These are phyloP conservation scores for Pyronema domesticum DNA, from an alignment of 495 filamentous ascomycete genomes.

Conservation along the genomic window DNA sequence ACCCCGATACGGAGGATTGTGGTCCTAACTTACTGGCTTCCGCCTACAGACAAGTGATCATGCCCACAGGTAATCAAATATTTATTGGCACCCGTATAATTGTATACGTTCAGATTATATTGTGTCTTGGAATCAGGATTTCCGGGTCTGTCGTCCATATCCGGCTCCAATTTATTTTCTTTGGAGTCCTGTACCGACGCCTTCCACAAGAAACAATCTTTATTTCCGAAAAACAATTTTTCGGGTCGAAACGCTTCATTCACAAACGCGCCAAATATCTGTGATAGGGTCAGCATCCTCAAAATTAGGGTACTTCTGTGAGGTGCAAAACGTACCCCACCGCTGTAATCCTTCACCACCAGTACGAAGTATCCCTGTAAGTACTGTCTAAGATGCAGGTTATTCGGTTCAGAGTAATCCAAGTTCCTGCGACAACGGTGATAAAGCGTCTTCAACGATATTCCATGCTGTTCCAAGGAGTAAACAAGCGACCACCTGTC, in stretches of 20 bases:
- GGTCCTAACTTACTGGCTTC: slow-evolving; percentile 37
- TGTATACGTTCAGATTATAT: slow-evolving; percentile 90
- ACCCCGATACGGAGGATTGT: neutral
- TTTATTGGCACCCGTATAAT: slow-evolving; percentile 88
- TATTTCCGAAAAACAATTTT: slow-evolving; percentile 64
- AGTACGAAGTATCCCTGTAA: slow-evolving; percentile 61
- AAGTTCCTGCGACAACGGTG: slow-evolving; percentile 30
- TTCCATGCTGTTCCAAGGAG: slow-evolving; percentile 83
- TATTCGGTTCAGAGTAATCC: no score
- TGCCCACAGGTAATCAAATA: slow-evolving; percentile 88
- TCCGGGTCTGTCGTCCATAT: slow-evolving; percentile 28
- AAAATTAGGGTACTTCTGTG: slow-evolving; percentile 1
- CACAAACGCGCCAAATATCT: slow-evolving; percentile 88
- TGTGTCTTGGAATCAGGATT: neutral
- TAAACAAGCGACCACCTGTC: slow-evolving; percentile 78
- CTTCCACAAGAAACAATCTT: slow-evolving; percentile 96
- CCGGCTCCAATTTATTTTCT: slow-evolving; percentile 25
- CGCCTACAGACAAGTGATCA: slow-evolving; percentile 69
- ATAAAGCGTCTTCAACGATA: slow-evolving; percentile 73
- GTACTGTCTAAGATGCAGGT: slow-evolving; percentile 25
- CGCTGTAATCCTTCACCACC: slow-evolving; percentile 57
- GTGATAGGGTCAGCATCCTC: slow-evolving; percentile 3
- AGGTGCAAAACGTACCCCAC: slow-evolving; percentile 38
- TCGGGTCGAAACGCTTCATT: slow-evolving; percentile 41
- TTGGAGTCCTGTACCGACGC: slow-evolving; percentile 29